Conservation (phyloP, 129 eudicot genomes). For the Escallonia rubra region DNA sequence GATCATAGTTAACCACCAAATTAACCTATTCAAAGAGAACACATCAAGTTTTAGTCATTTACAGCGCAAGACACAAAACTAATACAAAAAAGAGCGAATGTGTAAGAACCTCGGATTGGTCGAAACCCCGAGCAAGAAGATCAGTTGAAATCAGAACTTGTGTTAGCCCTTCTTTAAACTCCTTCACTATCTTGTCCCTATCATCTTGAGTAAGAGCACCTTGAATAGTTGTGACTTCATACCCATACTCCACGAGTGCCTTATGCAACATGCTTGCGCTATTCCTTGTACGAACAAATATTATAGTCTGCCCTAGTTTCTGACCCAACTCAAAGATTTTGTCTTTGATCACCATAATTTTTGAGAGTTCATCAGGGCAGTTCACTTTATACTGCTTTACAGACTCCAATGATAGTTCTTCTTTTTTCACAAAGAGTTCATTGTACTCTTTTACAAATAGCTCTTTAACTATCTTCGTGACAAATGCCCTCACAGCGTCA, state of each 20-base stretch:
- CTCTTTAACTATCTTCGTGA: slow-evolving; percentile 47
- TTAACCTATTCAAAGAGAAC: slow-evolving; percentile 43
- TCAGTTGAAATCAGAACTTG: slow-evolving; percentile 83
- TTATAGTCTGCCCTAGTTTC: slow-evolving; percentile 70
- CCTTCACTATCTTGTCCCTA: slow-evolving; percentile 80
- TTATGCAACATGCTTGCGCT: slow-evolving; percentile 57
- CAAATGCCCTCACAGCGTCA: slow-evolving; percentile 56
- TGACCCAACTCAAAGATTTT: slow-evolving; percentile 61
- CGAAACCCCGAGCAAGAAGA: slow-evolving; percentile 91
- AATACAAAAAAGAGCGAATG: neutral
- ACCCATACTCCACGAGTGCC: slow-evolving; percentile 49
- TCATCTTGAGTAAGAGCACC: slow-evolving; percentile 65
- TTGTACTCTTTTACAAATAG: slow-evolving; percentile 53
- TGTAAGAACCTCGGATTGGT: slow-evolving; percentile 59
- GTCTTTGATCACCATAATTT: slow-evolving; percentile 56
- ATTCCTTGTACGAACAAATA: slow-evolving; percentile 55
- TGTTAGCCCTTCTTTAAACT: slow-evolving; percentile 75
- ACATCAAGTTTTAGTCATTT: neutral
- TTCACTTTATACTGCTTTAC: slow-evolving; percentile 73
- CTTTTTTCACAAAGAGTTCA: slow-evolving; percentile 71
- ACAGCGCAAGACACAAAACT: neutral
- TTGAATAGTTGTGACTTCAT: slow-evolving; percentile 78
- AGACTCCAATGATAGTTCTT: slow-evolving; percentile 69
- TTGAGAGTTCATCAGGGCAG: slow-evolving; percentile 55
- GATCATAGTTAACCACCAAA: slow-evolving; percentile 84